These are phyloP conservation scores for Ceratobasidium sp. DNA, from an alignment of 1,284 basidiomycete species.

Conservation along the genomic window DNA sequence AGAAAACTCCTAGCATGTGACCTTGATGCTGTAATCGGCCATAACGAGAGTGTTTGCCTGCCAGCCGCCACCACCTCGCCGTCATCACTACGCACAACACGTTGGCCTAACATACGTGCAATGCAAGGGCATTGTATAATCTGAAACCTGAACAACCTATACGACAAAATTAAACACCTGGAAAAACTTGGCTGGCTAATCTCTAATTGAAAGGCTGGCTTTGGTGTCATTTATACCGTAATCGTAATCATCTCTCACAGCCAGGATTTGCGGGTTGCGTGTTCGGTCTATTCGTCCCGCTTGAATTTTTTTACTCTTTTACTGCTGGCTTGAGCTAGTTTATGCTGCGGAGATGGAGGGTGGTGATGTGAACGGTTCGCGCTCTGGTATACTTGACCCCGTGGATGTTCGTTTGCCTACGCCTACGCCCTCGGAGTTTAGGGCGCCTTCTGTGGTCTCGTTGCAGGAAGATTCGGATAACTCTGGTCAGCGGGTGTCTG, in stretches of 20 bases:
- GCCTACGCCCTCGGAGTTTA: slow-evolving; percentile 29
- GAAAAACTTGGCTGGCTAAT: neutral
- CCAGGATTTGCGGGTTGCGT: no score
- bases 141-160: neutral
- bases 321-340: no score
- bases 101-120: neutral
- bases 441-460: neutral
- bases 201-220: no score
- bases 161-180: neutral
- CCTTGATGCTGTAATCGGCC: neutral
- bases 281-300: no score
- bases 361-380: no score
- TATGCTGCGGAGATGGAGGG: no score
- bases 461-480: neutral
- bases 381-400: neutral
- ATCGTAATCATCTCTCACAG: no score
- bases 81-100: neutral
- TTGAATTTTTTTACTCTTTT: no score
- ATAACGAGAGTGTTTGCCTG: no score
- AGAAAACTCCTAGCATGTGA: no score
- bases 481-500: no score
- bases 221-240: no score
- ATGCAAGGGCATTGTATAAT: neutral
- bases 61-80: slow-evolving; percentile 21
- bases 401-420: slow-evolving; percentile 27